Percentiles rank a stretch among this genome's conserved stretches.
These are phyloP conservation scores for Hysterium pulicare DNA, from an alignment of 2,329 filamentous ascomycete species.

Conservation along the genomic window DNA sequence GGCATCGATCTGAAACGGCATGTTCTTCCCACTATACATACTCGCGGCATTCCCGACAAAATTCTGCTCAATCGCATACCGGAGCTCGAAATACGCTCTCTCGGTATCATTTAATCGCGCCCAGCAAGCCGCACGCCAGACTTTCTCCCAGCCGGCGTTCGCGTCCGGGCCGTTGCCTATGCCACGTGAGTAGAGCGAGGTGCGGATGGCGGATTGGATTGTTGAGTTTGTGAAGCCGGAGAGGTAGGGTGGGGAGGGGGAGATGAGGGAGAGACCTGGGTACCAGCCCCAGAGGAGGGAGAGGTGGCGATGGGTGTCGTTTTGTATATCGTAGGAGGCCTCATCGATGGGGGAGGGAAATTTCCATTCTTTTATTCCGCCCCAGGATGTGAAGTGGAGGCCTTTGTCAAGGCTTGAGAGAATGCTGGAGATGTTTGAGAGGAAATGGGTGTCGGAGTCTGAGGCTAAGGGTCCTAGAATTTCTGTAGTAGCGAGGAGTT, in stretches of 20 bases:
- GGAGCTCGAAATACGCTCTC: slow-evolving; percentile 47
- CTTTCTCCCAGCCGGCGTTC: slow-evolving; percentile 57
- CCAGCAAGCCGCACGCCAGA: slow-evolving; percentile 58
- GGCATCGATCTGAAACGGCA: slow-evolving; percentile 59
- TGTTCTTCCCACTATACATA: slow-evolving; percentile 48
- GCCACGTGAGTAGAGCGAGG: slow-evolving; percentile 48
- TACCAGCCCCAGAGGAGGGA: slow-evolving; percentile 57
- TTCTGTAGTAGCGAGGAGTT: slow-evolving; percentile 34
- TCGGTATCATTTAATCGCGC: slow-evolving; percentile 52
- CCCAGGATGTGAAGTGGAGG: slow-evolving; percentile 45
- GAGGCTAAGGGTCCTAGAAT: slow-evolving; percentile 13
- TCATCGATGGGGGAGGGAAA: slow-evolving; percentile 36
- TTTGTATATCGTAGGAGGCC: slow-evolving; percentile 40
- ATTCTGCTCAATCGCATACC: slow-evolving; percentile 49
- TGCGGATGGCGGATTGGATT: slow-evolving; percentile 45
- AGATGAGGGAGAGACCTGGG: slow-evolving; percentile 51
- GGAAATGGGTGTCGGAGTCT: slow-evolving; percentile 31
- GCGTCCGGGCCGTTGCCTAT: slow-evolving; percentile 46
- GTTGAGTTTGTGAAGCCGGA: slow-evolving; percentile 44
- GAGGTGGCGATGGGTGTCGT: slow-evolving; percentile 52
- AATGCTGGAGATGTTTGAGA: slow-evolving; percentile 37
- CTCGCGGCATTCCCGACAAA: slow-evolving; percentile 50
- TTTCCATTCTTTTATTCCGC: slow-evolving; percentile 53
- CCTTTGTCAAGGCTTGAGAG: slow-evolving; percentile 51
- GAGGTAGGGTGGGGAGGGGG: slow-evolving; percentile 23